Evolutionary conservation across 2,329 filamentous ascomycete species (phyloP).

Genomic region (Alternaria ethzedia): DNA sequence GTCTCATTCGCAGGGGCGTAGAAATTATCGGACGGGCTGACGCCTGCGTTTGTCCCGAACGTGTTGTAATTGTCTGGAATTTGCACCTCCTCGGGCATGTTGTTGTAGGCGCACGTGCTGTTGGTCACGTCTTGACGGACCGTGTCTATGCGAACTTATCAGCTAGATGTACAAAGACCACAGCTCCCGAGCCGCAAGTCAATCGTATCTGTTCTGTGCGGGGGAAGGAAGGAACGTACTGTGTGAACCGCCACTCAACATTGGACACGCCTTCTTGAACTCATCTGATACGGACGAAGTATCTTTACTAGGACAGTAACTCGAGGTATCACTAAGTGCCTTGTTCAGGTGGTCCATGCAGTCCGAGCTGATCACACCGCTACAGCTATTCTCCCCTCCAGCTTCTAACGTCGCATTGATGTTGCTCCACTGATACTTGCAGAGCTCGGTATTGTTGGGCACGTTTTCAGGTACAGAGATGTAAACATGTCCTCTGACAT

Average conservation of each 20-base stretch:
- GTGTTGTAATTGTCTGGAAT: conserved; percentile 2
- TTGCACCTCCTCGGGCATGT: conserved; percentile 1
- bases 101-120: background rate
- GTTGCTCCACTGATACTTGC: background rate
- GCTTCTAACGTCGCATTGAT: conserved; percentile 5
- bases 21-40: background rate
- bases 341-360: background rate
- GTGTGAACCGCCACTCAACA: background rate
- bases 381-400: conserved; percentile 3
- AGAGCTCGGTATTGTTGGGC: background rate
- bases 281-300: background rate
- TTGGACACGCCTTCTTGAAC: background rate
- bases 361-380: background rate
- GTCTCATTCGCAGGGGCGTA: background rate
- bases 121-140: conserved; percentile 1
- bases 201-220: background rate
- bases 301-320: background rate
- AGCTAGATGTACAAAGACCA: conserved; percentile 1
- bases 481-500: background rate
- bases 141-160: background rate
- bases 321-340: background rate
- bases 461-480: conserved; percentile 2
- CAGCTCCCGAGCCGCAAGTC: background rate
- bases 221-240: background rate
- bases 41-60: background rate